Percentiles rank a stretch among this genome's conserved stretches.
Evolutionary conservation across 257 asterid species (phyloP).

Genomic region (Solanum verrucosum): DNA sequence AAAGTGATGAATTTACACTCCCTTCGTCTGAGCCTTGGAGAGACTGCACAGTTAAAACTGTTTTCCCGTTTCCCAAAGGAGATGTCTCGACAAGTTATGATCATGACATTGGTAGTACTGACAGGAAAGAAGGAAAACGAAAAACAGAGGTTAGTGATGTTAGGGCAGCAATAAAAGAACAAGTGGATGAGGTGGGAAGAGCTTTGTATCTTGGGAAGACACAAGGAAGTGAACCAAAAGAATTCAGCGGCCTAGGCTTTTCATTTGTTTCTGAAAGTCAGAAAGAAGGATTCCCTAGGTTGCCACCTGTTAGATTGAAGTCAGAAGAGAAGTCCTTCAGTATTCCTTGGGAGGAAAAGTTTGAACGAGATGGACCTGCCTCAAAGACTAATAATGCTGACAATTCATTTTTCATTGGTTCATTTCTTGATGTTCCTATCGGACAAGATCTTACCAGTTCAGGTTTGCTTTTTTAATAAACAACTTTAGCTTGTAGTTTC

Average conservation of each 20-base stretch:
- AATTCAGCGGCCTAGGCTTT: slow-evolving; percentile 41
- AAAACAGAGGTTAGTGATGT: slow-evolving; percentile 42
- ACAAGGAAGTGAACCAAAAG: slow-evolving; percentile 47
- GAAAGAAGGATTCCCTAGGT: slow-evolving; percentile 86
- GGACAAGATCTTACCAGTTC: slow-evolving; percentile 76
- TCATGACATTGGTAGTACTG: slow-evolving; percentile 21
- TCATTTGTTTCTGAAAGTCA: slow-evolving; percentile 48
- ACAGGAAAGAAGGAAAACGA: slow-evolving; percentile 53
- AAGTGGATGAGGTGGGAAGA: slow-evolving; percentile 87
- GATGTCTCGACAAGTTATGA: slow-evolving; percentile 59
- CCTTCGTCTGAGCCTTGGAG: slow-evolving; percentile 45
- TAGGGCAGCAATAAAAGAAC: slow-evolving; percentile 65
- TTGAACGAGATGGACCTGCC: slow-evolving; percentile 59
- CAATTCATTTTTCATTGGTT: slow-evolving; percentile 68
- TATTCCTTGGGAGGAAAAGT: slow-evolving; percentile 83
- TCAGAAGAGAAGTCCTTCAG: slow-evolving; percentile 72
- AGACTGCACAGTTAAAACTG: slow-evolving; percentile 65
- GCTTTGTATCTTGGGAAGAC: slow-evolving; percentile 59
- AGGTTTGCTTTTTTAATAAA: slow-evolving; percentile 37
- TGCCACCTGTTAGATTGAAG: slow-evolving; percentile 85
- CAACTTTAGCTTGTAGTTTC: neutral
- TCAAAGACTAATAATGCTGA: slow-evolving; percentile 53
- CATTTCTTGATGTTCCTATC: slow-evolving; percentile 88
- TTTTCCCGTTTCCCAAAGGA: slow-evolving; percentile 48
- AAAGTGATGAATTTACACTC: slow-evolving; percentile 28